A percentile compares a stretch with the other conserved stretches of the same genome.
Conservation (phyloP, 1,284 basidiomycete genomes). For the Laetiporus sulphureus region DNA sequence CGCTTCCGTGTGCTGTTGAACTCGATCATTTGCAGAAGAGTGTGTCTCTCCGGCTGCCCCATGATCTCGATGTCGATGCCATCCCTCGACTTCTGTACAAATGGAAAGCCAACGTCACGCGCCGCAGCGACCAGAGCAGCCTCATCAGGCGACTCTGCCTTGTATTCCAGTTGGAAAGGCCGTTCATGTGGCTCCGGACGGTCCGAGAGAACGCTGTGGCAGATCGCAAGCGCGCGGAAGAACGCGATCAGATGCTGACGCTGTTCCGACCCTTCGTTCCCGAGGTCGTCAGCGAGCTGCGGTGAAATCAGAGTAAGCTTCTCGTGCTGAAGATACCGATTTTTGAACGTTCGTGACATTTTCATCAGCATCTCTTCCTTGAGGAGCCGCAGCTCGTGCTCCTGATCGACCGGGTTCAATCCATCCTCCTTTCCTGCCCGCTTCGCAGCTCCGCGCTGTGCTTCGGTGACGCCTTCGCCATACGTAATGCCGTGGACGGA, state of each 20-base stretch:
- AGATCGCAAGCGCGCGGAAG: conserved; percentile 87
- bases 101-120: conserved; percentile 90
- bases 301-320: conserved; percentile 89
- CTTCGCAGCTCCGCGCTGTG: conserved; percentile 87
- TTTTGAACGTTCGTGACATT: conserved; percentile 80
- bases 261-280: conserved; percentile 56
- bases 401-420: conserved; percentile 66
- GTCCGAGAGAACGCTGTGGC: conserved; percentile 87
- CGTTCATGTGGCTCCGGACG: conserved; percentile 56
- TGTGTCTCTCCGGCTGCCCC: conserved; percentile 82
- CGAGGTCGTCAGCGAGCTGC: conserved; percentile 72
- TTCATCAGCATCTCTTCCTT: conserved; percentile 77
- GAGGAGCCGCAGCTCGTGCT: conserved; percentile 52
- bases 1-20: conserved; percentile 93
- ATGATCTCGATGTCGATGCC: conserved; percentile 86
- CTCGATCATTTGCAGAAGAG: conserved; percentile 77
- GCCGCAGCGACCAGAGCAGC: conserved; percentile 91
- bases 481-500: conserved; percentile 82
- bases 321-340: conserved; percentile 79
- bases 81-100: conserved; percentile 73
- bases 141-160: conserved; percentile 94
- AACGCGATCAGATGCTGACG: conserved; percentile 73
- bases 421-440: conserved; percentile 67
- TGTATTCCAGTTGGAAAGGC: conserved; percentile 79
- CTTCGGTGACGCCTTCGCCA: conserved; percentile 93